A percentile compares a stretch with the other conserved stretches of the same genome.
Conservation (phyloP, 2,329 filamentous ascomycete genomes). For the Botryotinia calthae region DNA sequence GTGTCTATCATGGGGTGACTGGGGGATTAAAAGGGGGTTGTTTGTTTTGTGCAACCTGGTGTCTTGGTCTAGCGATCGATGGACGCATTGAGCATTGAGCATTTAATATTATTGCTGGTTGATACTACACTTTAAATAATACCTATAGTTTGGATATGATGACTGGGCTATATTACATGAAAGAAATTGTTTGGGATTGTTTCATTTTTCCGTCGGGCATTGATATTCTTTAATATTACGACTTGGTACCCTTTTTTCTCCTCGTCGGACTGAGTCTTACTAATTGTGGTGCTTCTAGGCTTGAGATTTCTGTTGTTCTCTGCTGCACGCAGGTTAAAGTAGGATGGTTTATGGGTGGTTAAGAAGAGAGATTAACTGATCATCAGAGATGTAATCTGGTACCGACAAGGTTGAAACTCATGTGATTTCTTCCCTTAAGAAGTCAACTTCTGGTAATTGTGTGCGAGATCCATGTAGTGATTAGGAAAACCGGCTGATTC, state of each 20-base stretch:
- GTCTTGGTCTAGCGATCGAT: background rate
- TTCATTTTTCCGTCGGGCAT: background rate
- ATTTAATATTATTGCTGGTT: background rate
- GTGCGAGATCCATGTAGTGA: too few species aligned
- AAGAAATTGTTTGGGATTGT: too few species aligned
- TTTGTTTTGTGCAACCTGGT: background rate
- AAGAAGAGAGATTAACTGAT: background rate
- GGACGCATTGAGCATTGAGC: too few species aligned
- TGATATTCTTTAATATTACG: accelerated
- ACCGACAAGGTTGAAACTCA: background rate
- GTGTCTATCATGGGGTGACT: background rate
- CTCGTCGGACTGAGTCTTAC: background rate
- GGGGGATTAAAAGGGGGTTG: background rate
- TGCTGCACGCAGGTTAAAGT: too few species aligned
- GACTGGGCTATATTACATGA: too few species aligned
- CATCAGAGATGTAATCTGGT: too few species aligned
- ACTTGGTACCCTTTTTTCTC: background rate
- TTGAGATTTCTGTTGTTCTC: accelerated
- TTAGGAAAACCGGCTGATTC: too few species aligned
- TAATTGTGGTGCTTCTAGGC: background rate
- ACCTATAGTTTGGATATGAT: background rate
- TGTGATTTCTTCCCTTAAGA: too few species aligned
- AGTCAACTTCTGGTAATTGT: background rate
- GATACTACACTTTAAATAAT: background rate
- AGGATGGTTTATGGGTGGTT: background rate